A percentile compares a stretch with the other conserved stretches of the same genome.
phyloP scores from a whole-genome alignment of 208 protist genomes.

The Leishmania tarentolae region DNA sequence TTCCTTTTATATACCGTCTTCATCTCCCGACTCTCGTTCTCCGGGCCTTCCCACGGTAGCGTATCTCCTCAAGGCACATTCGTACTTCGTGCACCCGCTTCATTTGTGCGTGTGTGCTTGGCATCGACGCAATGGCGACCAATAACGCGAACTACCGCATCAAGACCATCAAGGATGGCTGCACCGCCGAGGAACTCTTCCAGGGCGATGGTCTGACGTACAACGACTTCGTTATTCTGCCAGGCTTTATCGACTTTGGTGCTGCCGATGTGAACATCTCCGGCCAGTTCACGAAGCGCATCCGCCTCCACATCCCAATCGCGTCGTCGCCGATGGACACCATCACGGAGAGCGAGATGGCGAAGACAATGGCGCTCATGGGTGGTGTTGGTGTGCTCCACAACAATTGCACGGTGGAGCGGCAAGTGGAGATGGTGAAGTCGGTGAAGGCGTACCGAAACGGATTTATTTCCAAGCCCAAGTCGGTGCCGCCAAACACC shows the following conservation, averaged over 20 bases:
- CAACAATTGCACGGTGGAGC: constrained; percentile 93
- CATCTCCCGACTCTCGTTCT: neutral
- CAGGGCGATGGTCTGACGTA: constrained; percentile 88
- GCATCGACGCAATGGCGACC: constrained; percentile 20
- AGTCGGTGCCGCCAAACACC: constrained; percentile 82
- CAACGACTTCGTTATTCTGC: constrained; percentile 95
- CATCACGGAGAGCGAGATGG: constrained; percentile 94
- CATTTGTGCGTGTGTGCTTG: neutral
- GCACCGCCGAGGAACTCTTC: constrained; percentile 88
- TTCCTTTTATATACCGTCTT: constrained; percentile 14
- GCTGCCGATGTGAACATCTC: constrained; percentile 85
- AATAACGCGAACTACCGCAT: constrained; percentile 58
- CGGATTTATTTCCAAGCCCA: constrained; percentile 97
- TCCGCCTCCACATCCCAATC: constrained; percentile 92
- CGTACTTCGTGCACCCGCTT: neutral
- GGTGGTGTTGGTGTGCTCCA: constrained; percentile 97
- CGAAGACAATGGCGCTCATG: constrained; percentile 91
- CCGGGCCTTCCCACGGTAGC: neutral
- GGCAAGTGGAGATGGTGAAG: constrained; percentile 93
- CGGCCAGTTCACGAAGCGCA: constrained; percentile 89
- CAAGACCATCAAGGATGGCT: constrained; percentile 86
- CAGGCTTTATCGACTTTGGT: constrained; percentile 95
- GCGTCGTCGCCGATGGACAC: constrained; percentile 97
- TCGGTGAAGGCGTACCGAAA: constrained; percentile 96
- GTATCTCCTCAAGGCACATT: neutral